Conservation (phyloP, 2,329 filamentous ascomycete species). For the Colletotrichum abscissum region DNA sequence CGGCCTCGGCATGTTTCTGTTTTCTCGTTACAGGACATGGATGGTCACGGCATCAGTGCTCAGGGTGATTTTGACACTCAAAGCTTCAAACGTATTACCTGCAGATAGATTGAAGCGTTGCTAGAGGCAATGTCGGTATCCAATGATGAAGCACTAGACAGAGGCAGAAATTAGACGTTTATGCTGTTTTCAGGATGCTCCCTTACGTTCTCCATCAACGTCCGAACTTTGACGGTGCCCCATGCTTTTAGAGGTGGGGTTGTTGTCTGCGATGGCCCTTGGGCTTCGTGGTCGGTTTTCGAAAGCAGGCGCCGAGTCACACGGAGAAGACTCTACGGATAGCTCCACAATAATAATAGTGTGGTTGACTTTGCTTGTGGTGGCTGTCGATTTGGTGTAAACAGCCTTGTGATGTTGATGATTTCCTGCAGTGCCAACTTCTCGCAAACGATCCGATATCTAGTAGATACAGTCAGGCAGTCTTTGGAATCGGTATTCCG, state of each 20-base stretch:
- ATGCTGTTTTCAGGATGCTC: slow-evolving; percentile 16
- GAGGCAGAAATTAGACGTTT: slow-evolving; percentile 10
- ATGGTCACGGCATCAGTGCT: neutral
- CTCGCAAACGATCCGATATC: neutral
- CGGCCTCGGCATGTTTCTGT: slow-evolving; percentile 10
- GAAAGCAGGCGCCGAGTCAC: neutral
- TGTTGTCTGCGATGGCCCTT: neutral
- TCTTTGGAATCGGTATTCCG: neutral
- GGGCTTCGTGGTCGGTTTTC: neutral
- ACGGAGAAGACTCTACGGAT: neutral
- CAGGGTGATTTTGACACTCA: neutral
- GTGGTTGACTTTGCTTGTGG: slow-evolving; percentile 2
- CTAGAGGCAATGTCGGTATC: neutral
- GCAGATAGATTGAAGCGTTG: slow-evolving; percentile 23
- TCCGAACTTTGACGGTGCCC: slow-evolving; percentile 21
- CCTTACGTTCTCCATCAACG: slow-evolving; percentile 8
- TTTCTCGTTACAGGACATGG: slow-evolving; percentile 14
- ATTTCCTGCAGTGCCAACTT: slow-evolving; percentile 11
- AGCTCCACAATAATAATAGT: neutral
- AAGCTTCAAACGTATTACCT: slow-evolving; percentile 1
- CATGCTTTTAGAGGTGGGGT: slow-evolving; percentile 12
- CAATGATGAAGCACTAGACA: neutral
- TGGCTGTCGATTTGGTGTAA: neutral
- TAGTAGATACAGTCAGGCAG: neutral
- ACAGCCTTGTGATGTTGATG: neutral